Base-by-base conservation (phyloP, 225 moss, liverwort and hornwort species). In the Lunularia cruciata region DNA sequence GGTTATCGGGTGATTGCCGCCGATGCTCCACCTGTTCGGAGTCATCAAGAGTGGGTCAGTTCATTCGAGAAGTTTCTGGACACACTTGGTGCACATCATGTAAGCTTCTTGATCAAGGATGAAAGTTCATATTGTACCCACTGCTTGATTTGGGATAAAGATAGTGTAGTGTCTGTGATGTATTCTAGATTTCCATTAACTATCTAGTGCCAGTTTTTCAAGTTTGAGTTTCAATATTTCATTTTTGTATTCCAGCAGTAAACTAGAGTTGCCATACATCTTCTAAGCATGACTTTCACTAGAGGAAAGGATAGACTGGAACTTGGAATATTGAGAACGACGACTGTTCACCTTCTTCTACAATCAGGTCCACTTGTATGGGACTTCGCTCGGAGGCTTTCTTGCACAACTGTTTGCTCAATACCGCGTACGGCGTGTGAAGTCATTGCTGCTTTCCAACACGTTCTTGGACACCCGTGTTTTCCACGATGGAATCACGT, bases 51-150 rank as follows among this genome's bases (percentile, higher is more conserved):
- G 80, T 98, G 93, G 93, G 86, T 98, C 47, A 80, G 81, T 9
- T 98, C 93, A 0, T 98, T 98, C 57, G 98, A 98, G 77, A 98
- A 91, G 70, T 98, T 98, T 61, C 80, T 98, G 45, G 98, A 98
- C 77, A 85, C 85, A 28, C 90, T 98, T 62, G 89, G 89, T 14
- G 91, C 83, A 28, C 98, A 98, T 75, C 98, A 93, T 63, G 90
- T 91, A 78, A 81, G 88, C 28, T 0, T 22, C 11, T 13, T 13
- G 13, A 40, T 6, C 40, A 40, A 40, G n/a, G n/a, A n/a, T n/a
- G n/a, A n/a, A n/a, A n/a, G n/a, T n/a, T n/a, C n/a, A n/a, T n/a
- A n/a, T n/a, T n/a, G n/a, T n/a, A n/a, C n/a, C n/a, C n/a, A n/a
- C n/a, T n/a, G n/a, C n/a, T n/a, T n/a, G n/a, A n/a, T n/a, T n/a